Base-by-base conservation (phyloP, 352 stramenopile species). In the Phytophthora palmivora region DNA sequence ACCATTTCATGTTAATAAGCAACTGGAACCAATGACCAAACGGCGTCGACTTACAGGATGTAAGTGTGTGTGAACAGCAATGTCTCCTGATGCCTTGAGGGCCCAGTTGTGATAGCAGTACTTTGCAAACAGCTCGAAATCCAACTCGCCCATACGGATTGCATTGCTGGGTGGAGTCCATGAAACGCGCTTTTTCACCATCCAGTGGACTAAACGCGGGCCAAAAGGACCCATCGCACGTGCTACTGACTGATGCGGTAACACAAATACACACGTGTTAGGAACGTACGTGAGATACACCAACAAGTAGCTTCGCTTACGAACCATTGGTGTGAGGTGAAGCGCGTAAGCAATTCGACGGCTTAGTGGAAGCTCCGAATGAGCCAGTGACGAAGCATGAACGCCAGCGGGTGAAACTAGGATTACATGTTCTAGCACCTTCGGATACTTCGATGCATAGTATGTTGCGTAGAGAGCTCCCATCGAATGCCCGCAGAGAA, bases 61-160 rank as follows among this genome's bases (percentile, higher is more conserved):
- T 14, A 92, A 61, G 37, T 90, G 76, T 6, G 80, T 92, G 68
- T 89, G 79, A 49, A 92, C 59, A 4, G 78, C 78, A 10, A 85
- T 70, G n/a, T 90, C 83, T 21, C 80, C 81, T 0, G 83, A 92
- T 18, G 76, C 61, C 51, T 84, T 82, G 10, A 88, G 52, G 2
- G 80, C 80, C 80, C 80, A 92, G 54, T 92, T 92, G 62, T 92
- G 76, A 60, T 92, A 92, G 39, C 67, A 86, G 69, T 92, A 92
- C 26, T 63, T 50, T 2, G 79, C 82, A 34, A 92, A 87, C 12
- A 87, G 59, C 24, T 84, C 55, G 28, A 88, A 80, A 56, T 84
- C 58, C 51, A 92, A 70, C 28, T 84, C 76, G 15, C 80, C 83
- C 30, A 59, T 76, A n/a, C 78, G 79, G 58, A 91, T 86, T 24